Conservation (phyloP, 306 rosid species). For the Trichosanthes cucumerina region DNA sequence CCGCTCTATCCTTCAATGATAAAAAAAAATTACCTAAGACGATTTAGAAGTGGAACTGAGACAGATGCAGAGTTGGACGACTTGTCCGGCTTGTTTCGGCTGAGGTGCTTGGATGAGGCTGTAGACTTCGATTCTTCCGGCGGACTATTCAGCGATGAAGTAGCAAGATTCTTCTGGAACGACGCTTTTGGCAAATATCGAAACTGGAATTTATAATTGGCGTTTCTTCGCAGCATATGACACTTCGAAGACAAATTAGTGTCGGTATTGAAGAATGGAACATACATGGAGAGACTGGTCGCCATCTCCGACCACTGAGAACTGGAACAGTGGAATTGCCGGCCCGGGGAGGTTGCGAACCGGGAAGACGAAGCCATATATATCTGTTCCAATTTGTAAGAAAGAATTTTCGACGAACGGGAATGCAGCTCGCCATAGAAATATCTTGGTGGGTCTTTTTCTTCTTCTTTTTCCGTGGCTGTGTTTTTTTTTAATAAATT, state of each 20-base stretch:
- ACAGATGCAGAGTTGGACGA: slow-evolving; percentile 4
- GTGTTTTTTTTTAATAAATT: neutral
- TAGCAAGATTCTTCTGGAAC: slow-evolving; percentile 7
- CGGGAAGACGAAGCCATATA: neutral
- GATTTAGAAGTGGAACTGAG: slow-evolving; percentile 15
- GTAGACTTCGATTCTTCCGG: slow-evolving; percentile 17
- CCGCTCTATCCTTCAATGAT: neutral
- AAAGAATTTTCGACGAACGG: neutral
- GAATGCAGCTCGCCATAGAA: neutral
- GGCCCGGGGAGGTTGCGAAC: neutral
- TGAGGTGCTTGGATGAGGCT: neutral
- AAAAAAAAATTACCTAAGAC: slow-evolving; percentile 19
- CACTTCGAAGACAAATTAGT: slow-evolving; percentile 11
- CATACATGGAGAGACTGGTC: slow-evolving; percentile 15
- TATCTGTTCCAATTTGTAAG: neutral
- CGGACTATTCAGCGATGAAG: slow-evolving; percentile 21
- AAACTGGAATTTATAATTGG: slow-evolving; percentile 8
- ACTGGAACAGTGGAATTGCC: neutral
- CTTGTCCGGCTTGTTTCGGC: neutral
- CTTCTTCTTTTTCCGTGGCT: neutral
- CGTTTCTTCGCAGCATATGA: slow-evolving; percentile 19
- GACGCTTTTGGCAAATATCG: slow-evolving; percentile 19
- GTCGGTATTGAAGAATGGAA: slow-evolving; percentile 16
- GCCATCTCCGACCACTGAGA: slow-evolving; percentile 26
- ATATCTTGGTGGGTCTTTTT: neutral